Evolutionary conservation across 108 stramenopile genomes (phyloP), one percentile per base, ranked within the genome.

Genomic region (Cyclotella sp.): DNA sequence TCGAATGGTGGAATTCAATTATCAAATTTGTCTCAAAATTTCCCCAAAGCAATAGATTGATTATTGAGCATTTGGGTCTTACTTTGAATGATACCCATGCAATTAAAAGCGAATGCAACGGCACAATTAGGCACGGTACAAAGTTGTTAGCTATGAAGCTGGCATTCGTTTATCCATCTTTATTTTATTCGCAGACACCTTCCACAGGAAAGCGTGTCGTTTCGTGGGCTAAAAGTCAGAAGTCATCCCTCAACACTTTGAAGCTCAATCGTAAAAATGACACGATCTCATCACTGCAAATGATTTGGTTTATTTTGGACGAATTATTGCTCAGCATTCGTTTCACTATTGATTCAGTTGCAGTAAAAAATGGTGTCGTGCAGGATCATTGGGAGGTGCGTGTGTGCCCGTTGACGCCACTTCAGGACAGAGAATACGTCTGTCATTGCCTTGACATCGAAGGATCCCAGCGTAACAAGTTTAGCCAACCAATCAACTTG

Each of bases 181-280:
- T 51, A 30, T 83, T 83, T 39, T 43, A 45, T 75, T 78, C 82
- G 24, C 42, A 45, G n/a, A 58, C 46, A 16, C 57, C 16, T 34
- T 75, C 72, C 5, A n/a, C 79, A 52, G 82, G 82, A 30, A 83
- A 75, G 54, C 64, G 75, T 34, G 79, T 86, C 5, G 57, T 84
- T 29, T 86, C 85, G 12, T 86, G 85, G 85, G 79, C 82, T 18
- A 83, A 84, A 59, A 54, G 47, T 59, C 45, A 71, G 18, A 39
- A 13, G 15, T 7, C 13, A 9, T 30, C 11, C 10, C 19, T 4
- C 15, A 47, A 8, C 21, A 47, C 12, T 14, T 26, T 26, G 2
- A 27, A 60, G 21, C 21, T 47, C 44, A 66, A 47, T 12, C 0
- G 12, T 14, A 47, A 22, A 39, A 0, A 41, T 65, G 45, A 65